phyloP scores from a whole-genome alignment of 2,329 filamentous ascomycete species.

The Acrocalymma vagum region DNA sequence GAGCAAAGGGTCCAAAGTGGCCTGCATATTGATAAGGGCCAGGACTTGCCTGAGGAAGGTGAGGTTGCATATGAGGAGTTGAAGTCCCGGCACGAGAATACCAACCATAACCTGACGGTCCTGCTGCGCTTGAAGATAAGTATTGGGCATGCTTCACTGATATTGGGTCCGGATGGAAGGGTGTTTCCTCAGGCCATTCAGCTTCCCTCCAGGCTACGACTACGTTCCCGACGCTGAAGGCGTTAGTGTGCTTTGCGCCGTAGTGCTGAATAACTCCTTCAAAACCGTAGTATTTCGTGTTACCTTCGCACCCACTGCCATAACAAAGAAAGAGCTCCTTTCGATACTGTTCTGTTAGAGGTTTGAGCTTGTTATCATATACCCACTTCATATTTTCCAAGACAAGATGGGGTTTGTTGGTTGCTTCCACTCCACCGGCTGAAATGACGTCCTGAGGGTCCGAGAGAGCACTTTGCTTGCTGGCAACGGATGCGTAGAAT shows the following conservation, averaged over 20 bases:
- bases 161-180: conserved; percentile 71
- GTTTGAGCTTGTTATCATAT: conserved; percentile 79
- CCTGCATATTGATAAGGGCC: conserved; percentile 44
- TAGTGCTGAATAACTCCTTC: conserved; percentile 85
- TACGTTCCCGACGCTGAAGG: conserved; percentile 74
- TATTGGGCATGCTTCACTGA: conserved; percentile 52
- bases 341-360: conserved; percentile 69
- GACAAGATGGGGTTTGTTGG: conserved; percentile 70
- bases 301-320: conserved; percentile 66
- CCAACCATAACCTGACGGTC: conserved; percentile 42
- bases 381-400: conserved; percentile 89
- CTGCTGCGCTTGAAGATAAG: conserved; percentile 25
- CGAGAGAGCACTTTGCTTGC: conserved; percentile 57
- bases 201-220: conserved; percentile 79
- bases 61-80: conserved; percentile 45
- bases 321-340: conserved; percentile 82
- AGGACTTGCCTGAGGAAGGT: conserved; percentile 47
- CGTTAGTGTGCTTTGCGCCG: conserved; percentile 79
- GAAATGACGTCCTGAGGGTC: conserved; percentile 16
- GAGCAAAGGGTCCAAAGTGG: conserved; percentile 47
- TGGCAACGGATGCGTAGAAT: conserved; percentile 70
- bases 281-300: conserved; percentile 75
- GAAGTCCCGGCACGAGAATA: conserved; percentile 47
- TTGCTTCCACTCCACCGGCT: no score
- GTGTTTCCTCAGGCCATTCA: conserved; percentile 80